phyloP scores from a whole-genome alignment of 805 yeast genomes.

The Diddensiella transvaalensis region DNA sequence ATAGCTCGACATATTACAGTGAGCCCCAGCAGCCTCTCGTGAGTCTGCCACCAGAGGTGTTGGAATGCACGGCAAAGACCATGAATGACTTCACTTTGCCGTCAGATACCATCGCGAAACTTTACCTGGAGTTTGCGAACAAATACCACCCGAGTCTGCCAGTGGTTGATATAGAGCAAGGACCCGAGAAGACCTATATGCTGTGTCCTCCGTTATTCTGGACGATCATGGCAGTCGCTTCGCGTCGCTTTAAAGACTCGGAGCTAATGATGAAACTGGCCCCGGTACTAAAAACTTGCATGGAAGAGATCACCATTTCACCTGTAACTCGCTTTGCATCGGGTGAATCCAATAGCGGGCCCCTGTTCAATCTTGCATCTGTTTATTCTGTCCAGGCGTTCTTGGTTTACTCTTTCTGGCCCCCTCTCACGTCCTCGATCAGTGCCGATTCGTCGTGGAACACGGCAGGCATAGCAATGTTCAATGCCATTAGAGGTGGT shows the following conservation, averaged over 20 bases:
- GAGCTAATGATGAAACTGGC: slow-evolving; percentile 59
- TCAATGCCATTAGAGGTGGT: slow-evolving; percentile 90
- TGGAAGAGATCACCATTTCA: slow-evolving; percentile 84
- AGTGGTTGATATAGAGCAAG: slow-evolving; percentile 73
- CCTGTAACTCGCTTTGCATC: slow-evolving; percentile 72
- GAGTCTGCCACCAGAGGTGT: slow-evolving; percentile 3
- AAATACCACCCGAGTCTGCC: slow-evolving; percentile 84
- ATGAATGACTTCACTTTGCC: slow-evolving; percentile 65
- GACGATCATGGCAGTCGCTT: slow-evolving; percentile 84
- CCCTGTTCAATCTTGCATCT: slow-evolving; percentile 69
- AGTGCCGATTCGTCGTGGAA: slow-evolving; percentile 97
- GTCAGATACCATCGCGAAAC: slow-evolving; percentile 54
- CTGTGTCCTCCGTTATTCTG: slow-evolving; percentile 88
- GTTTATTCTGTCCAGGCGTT: slow-evolving; percentile 95
- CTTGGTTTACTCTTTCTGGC: slow-evolving; percentile 87
- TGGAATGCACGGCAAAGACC: slow-evolving; percentile 48
- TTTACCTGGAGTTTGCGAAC: slow-evolving; percentile 67
- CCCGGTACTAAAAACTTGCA: slow-evolving; percentile 65
- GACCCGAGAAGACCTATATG: slow-evolving; percentile 76
- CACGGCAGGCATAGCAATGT: slow-evolving; percentile 87
- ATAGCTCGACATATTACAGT: background rate
- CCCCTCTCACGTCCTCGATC: slow-evolving; percentile 88
- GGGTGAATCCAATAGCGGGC: slow-evolving; percentile 41
- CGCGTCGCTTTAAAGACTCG: slow-evolving; percentile 51
- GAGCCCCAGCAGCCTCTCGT: slow-evolving; percentile 1